phyloP scores from a whole-genome alignment of 75 land plant species.

The Cunninghamia lanceolata region DNA sequence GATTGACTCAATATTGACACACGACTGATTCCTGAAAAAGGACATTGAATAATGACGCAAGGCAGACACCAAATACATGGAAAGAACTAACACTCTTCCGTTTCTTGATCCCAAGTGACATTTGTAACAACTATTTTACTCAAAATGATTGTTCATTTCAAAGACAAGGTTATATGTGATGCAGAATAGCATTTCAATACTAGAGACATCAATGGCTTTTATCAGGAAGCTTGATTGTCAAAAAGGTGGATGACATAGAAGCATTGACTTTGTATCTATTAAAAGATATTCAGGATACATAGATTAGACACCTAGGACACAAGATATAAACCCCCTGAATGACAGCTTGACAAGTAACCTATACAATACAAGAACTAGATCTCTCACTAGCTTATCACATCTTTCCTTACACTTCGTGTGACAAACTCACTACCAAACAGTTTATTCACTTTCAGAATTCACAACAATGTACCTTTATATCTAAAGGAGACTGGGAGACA shows the following conservation, averaged over 20 bases:
- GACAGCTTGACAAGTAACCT: neutral
- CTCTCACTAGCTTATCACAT: neutral
- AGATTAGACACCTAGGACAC: neutral
- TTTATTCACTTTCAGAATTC: neutral
- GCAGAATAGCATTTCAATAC: neutral
- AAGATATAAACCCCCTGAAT: neutral
- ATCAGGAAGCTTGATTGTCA: neutral
- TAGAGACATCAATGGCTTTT: neutral
- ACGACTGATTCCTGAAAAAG: neutral
- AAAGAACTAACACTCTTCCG: neutral
- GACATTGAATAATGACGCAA: too few species aligned
- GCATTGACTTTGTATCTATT: neutral
- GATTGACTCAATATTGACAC: neutral
- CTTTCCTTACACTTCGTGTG: neutral
- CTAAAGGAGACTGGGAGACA: neutral
- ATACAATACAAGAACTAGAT: neutral
- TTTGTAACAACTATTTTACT: neutral
- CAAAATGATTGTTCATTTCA: neutral
- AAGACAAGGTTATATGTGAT: neutral
- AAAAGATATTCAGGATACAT: neutral
- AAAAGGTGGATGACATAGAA: neutral
- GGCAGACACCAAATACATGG: neutral
- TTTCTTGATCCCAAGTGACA: constrained; percentile 3
- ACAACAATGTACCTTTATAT: neutral
- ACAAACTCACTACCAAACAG: neutral